These are phyloP conservation scores for Echinochloa phyllopogon DNA, from an alignment of 176 grass and related monocot genomes.

Conservation along the genomic window DNA sequence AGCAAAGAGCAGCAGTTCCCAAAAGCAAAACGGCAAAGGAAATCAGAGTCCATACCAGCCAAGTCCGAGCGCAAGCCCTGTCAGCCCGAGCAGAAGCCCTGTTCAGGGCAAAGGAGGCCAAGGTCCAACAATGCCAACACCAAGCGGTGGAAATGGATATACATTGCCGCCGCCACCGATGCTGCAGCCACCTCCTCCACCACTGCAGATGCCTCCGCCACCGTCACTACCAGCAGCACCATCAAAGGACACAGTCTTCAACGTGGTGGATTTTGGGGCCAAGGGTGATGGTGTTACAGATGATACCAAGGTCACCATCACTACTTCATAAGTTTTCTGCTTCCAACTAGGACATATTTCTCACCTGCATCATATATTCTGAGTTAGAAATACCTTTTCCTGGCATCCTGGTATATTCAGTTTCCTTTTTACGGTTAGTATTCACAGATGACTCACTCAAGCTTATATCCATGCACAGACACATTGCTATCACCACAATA, in stretches of 20 bases:
- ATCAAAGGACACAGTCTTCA: conserved; percentile 39
- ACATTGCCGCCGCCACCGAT: background rate
- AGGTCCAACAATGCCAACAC: conserved; percentile 41
- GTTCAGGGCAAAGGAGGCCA: conserved; percentile 11
- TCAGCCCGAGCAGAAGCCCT: conserved; percentile 33
- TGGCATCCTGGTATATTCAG: background rate
- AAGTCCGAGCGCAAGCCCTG: conserved; percentile 27
- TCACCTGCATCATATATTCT: conserved; percentile 39
- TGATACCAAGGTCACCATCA: conserved; percentile 76
- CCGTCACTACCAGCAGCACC: background rate
- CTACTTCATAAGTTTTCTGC: conserved; percentile 19
- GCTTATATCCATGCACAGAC: background rate
- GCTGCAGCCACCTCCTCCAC: background rate
- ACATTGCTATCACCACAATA: background rate
- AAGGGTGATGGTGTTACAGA: conserved; percentile 82
- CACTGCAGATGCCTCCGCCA: background rate
- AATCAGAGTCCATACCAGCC: conserved; percentile 41
- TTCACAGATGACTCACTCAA: background rate
- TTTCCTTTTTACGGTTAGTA: background rate
- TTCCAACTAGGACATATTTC: conserved; percentile 2
- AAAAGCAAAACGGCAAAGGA: conserved; percentile 40
- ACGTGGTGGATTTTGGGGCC: conserved; percentile 82
- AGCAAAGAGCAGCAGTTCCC: conserved; percentile 49
- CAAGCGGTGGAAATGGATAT: conserved; percentile 31
- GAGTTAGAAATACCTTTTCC: background rate